Evolutionary conservation across 805 yeast species (phyloP).

Genomic region (Lipomyces sp.): DNA sequence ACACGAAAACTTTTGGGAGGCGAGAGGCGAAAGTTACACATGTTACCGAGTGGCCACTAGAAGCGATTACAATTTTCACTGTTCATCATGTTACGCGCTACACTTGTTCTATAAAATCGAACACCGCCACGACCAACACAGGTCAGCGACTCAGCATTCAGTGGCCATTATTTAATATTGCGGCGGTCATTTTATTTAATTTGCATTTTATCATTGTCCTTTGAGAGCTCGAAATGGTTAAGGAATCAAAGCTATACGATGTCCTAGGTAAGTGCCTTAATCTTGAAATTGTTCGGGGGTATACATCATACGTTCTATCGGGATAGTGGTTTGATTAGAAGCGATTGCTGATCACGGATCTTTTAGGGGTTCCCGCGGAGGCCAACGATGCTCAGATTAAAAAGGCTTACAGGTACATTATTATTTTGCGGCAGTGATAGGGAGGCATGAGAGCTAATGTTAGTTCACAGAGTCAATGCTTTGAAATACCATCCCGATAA

Average conservation of each 20-base stretch:
- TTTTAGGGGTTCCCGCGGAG: constrained; percentile 52
- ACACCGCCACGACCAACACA: not conserved
- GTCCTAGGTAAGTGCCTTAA: constrained; percentile 52
- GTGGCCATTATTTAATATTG: not conserved
- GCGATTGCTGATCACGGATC: not conserved
- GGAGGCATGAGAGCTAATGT: not conserved
- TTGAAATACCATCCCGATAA: constrained; percentile 84
- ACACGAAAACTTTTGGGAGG: not conserved
- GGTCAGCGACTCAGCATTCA: not conserved
- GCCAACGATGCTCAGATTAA: constrained; percentile 67
- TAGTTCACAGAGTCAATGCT: constrained; percentile 59
- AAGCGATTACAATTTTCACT: not conserved
- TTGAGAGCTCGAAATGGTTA: constrained; percentile 57
- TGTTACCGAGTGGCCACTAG: not conserved
- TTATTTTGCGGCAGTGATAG: not conserved
- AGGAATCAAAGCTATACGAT: constrained; percentile 70
- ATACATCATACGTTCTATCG: not conserved
- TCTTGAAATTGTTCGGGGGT: not conserved
- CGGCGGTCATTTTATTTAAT: not conserved
- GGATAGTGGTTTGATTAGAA: not conserved
- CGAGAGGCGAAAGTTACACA: not conserved
- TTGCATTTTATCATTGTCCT: not conserved
- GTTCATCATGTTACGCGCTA: constrained; percentile 1
- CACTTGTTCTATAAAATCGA: not conserved
- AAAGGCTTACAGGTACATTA: constrained; percentile 62